Base-by-base conservation (phyloP, 805 yeast species). In the Saccharomycopsis oosterbeekiorum region DNA sequence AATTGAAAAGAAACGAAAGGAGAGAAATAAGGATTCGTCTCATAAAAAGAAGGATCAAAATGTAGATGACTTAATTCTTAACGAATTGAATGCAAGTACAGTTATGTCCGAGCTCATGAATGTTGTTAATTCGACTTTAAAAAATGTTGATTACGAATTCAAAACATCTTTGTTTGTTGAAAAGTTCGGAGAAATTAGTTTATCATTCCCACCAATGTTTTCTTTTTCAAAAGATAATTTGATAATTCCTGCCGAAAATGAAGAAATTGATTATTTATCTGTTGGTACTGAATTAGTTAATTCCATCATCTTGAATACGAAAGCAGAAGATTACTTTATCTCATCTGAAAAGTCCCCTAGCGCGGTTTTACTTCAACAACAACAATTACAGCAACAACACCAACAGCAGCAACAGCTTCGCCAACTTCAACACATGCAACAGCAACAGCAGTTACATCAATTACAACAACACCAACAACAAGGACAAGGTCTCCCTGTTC, bases 61-160 rank as follows among this genome's bases (percentile, higher is more conserved):
- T 62, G 74, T 78, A 11, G 84, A 80, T 70, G 84, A 80, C 64
- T 75, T 80, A 41, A 76, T 79, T 59, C 72, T 74, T 63, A 80
- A 78, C 59, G 81, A 79, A 64, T 73, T 73, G 40, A 70, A 77
- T 41, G 81, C 84, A 4, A 71, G 75, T 4, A 71, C 74, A 59
- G 80, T 81, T 63, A 72, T 82, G 63, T 84, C 80, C 56, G 78
- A 78, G 43, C 75, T 81, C 26, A 69, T 81, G 36, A 74, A 75
- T 29, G 69, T 73, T 34, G 73, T 84, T 65, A 74, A 40, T 8
- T 72, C 65, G 21, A 50, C 36, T 21, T 71, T 73, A 66, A 72
- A 74, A 29, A 75, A 70, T 57, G 71, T 70, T 53, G 72, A 69
- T 58, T 76, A 76, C 61, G 72, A 75, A 58, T 72, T 83, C 64